Evolutionary conservation across 495 filamentous ascomycete genomes (phyloP).

Genomic region (Xylaria bambusicola): DNA sequence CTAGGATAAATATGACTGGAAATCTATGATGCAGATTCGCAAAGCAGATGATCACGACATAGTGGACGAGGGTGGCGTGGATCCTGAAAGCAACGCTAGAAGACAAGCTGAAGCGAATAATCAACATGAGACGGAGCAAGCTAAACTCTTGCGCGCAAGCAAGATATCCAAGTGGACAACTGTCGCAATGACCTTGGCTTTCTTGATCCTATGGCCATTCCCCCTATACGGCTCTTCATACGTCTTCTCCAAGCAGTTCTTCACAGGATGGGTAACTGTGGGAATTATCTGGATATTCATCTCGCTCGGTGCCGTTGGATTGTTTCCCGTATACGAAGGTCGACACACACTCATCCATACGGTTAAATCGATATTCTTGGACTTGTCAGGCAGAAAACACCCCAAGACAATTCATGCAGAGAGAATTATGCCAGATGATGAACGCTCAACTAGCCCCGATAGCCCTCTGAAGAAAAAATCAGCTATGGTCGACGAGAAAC

Average conservation of each 20-base stretch:
- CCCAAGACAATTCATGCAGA: conserved; percentile 41
- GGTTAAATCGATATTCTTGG: conserved; percentile 64
- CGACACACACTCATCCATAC: conserved; percentile 67
- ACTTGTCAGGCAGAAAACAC: conserved; percentile 64
- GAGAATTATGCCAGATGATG: conserved; percentile 21
- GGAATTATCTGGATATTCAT: conserved; percentile 88
- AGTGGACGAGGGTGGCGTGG: conserved; percentile 65
- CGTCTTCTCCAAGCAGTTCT: conserved; percentile 87
- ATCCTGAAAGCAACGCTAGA: conserved; percentile 56
- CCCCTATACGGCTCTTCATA: conserved; percentile 88
- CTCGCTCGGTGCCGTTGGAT: conserved; percentile 67
- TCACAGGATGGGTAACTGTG: conserved; percentile 87
- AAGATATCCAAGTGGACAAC: conserved; percentile 80
- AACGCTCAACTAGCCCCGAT: conserved; percentile 18
- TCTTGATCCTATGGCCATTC: conserved; percentile 92
- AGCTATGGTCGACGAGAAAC: neutral
- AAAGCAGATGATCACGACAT: conserved; percentile 82
- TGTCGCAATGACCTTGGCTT: conserved; percentile 68
- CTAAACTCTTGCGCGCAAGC: conserved; percentile 69
- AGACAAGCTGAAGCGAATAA: conserved; percentile 28
- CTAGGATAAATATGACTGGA: conserved; percentile 84
- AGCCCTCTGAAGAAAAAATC: conserved; percentile 16
- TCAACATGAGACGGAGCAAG: conserved; percentile 60
- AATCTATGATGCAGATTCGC: conserved; percentile 80
- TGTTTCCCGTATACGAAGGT: conserved; percentile 85